Conservation (phyloP, 2,329 filamentous ascomycete species). For the Alternaria brassicae region DNA sequence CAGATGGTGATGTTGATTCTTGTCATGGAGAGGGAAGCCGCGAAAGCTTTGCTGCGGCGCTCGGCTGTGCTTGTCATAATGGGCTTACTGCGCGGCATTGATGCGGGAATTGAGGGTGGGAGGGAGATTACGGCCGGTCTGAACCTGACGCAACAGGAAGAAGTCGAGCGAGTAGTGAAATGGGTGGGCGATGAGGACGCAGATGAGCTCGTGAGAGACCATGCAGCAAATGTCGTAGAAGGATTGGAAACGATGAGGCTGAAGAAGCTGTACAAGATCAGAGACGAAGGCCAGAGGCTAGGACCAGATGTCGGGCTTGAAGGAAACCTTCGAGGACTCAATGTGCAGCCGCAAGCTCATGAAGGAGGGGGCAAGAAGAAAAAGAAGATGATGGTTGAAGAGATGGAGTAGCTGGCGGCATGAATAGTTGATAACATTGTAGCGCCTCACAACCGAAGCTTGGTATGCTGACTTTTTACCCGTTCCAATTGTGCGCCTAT, state of each 20-base stretch:
- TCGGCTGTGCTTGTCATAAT: slow-evolving; percentile 70
- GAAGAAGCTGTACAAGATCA: slow-evolving; percentile 57
- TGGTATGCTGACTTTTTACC: slow-evolving; percentile 14
- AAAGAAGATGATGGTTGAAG: slow-evolving; percentile 59
- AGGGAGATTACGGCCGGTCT: slow-evolving; percentile 58
- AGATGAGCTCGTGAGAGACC: slow-evolving; percentile 72
- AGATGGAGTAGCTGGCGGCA: slow-evolving; percentile 61
- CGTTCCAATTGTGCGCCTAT: slow-evolving; percentile 13
- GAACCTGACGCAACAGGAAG: slow-evolving; percentile 62
- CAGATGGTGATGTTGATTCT: slow-evolving; percentile 70
- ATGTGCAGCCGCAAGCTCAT: slow-evolving; percentile 43
- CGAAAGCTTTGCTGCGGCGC: slow-evolving; percentile 70
- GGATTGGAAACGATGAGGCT: slow-evolving; percentile 69
- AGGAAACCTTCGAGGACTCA: slow-evolving; percentile 55
- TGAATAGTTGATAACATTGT: slow-evolving; percentile 6
- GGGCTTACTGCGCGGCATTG: slow-evolving; percentile 66
- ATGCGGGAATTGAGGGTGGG: slow-evolving; percentile 55
- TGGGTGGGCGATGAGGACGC: slow-evolving; percentile 72
- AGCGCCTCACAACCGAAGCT: slow-evolving; percentile 8
- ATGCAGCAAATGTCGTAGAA: slow-evolving; percentile 72
- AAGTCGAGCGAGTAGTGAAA: slow-evolving; percentile 67
- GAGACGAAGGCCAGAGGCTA: slow-evolving; percentile 31
- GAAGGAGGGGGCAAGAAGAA: slow-evolving; percentile 40
- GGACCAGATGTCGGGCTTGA: slow-evolving; percentile 41
- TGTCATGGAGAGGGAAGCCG: slow-evolving; percentile 65